phyloP scores from a whole-genome alignment of 345 rosid species.

The Punica granatum region DNA sequence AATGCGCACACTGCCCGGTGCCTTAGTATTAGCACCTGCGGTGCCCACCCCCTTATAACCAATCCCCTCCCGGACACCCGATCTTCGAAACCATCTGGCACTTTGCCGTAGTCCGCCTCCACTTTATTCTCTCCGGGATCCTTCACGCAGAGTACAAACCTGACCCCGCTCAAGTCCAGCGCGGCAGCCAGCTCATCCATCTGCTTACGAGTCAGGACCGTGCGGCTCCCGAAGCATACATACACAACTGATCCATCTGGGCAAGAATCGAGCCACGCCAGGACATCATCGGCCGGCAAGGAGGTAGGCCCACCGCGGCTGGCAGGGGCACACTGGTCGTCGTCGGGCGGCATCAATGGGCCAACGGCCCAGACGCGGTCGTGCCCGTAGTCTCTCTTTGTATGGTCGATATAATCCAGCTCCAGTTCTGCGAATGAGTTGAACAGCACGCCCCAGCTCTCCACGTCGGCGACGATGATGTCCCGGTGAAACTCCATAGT shows the following conservation, averaged over 20 bases:
- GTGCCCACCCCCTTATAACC: conserved; percentile 18
- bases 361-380: conserved; percentile 23
- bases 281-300: conserved; percentile 13
- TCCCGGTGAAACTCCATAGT: conserved; percentile 26
- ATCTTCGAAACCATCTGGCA: conserved; percentile 13
- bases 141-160: conserved; percentile 10
- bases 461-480: conserved; percentile 18
- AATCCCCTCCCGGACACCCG: conserved; percentile 7
- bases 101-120: not conserved
- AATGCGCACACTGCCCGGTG: conserved; percentile 16
- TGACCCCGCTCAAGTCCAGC: conserved; percentile 12
- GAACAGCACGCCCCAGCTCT: conserved; percentile 52
- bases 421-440: conserved; percentile 51
- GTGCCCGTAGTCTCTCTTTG: conserved; percentile 22
- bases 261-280: conserved; percentile 50
- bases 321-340: not conserved
- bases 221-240: conserved; percentile 68
- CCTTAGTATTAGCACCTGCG: conserved; percentile 14
- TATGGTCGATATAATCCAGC: conserved; percentile 27
- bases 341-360: conserved; percentile 10
- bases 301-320: conserved; percentile 50
- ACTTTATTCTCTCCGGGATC: not conserved
- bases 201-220: conserved; percentile 35
- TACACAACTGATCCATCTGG: conserved; percentile 47
- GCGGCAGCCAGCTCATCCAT: conserved; percentile 32